Conservation (phyloP, 345 rosid genomes). For the Geranium rotundifolium region DNA sequence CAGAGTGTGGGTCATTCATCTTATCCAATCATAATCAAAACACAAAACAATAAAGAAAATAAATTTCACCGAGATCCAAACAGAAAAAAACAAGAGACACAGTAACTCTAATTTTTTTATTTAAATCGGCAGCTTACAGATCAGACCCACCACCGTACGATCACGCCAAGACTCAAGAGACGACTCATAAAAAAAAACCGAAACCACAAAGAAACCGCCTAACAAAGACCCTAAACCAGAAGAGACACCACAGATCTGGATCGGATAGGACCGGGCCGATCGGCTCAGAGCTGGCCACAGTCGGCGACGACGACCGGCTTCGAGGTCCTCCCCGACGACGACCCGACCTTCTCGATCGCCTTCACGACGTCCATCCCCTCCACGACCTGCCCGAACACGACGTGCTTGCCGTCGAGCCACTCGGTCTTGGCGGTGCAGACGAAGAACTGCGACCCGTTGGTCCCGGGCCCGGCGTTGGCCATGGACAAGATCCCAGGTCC, state of each 20-base stretch:
- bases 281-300: conserved; percentile 45
- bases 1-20: too few relatives aligned
- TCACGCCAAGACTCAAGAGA: too few relatives aligned
- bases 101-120: too few relatives aligned
- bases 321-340: conserved; percentile 41
- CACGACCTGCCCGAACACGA: conserved; percentile 61
- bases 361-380: conserved; percentile 56
- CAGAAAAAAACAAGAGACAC: too few relatives aligned
- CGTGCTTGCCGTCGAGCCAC: conserved; percentile 81
- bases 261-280: not conserved
- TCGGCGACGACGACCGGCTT: conserved; percentile 42
- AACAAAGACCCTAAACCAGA: too few relatives aligned
- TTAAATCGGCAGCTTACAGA: too few relatives aligned
- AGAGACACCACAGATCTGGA: not conserved
- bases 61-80: too few relatives aligned
- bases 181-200: too few relatives aligned
- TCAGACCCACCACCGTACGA: too few relatives aligned
- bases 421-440: conserved; percentile 48
- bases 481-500: conserved; percentile 64
- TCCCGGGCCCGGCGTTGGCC: conserved; percentile 68
- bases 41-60: too few relatives aligned
- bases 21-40: too few relatives aligned
- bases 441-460: conserved; percentile 76
- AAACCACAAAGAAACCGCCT: too few relatives aligned
- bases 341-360: conserved; percentile 58